Evolutionary conservation across 495 filamentous ascomycete genomes (phyloP), one percentile per base, ranked within the genome.

Genomic region (Apodospora peruviana): DNA sequence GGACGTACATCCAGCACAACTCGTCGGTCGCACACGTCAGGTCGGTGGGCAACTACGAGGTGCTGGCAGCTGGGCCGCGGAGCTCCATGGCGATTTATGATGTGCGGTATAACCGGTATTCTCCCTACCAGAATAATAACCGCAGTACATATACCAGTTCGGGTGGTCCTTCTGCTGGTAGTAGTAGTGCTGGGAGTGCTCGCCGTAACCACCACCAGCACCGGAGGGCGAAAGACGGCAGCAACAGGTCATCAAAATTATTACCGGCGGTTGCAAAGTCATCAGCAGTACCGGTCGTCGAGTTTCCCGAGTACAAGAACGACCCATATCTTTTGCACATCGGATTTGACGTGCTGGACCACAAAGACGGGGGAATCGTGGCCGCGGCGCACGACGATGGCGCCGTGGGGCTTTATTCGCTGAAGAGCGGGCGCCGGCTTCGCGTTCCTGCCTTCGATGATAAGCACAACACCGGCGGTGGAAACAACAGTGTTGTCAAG

Each of bases 381-480:
- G 71, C 70, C 2, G 66, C 71, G 0, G 67, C 71, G 1, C 70
- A 75, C 25, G 68, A 69, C 42, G 66, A 70, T 32, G 62, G 56
- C 12, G 62, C 45, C 4, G 61, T 77, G 0, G 65, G 43, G n/a
- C 43, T 75, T 21, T 74, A 69, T 51, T 71, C 71, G 11, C 57
- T 69, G 20, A 47, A 46, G 7, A 63, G 57, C 21, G 73, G 73
- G 19, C 29, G 41, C 4, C 52, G 60, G 10, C 50, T 75, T n/a
- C 42, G 24, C 17, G 46, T 43, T n/a, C 45, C 34, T 1, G 51
- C 24, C 16, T 22, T 66, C 12, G 38, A 50, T 32, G 49, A 27
- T 38, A 19, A 20, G 39, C 27, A 44, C 27, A 35, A 47, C 22
- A 49, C 23, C 14, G 45, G 47, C 38, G 20, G 38, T 24, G 39